Percentiles rank a stretch among this genome's conserved stretches.
Evolutionary conservation across 805 yeast genomes (phyloP).

Genomic region (Ogataea trehaloabstinens): DNA sequence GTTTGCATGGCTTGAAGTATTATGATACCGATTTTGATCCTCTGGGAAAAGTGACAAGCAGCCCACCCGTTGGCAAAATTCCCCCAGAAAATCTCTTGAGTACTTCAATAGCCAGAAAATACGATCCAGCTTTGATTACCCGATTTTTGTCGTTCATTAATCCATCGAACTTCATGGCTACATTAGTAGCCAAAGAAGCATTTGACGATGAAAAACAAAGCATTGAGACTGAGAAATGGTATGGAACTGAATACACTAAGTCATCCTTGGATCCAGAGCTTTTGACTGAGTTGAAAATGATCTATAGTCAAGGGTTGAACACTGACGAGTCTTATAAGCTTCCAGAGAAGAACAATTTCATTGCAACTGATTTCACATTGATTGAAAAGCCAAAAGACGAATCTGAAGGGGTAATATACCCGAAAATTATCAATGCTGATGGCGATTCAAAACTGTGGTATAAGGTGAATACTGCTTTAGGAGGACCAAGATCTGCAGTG

Average conservation of each 20-base stretch:
- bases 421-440: slow-evolving; percentile 56
- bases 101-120: slow-evolving; percentile 51
- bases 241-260: slow-evolving; percentile 76
- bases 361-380: slow-evolving; percentile 69
- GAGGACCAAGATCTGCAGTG: slow-evolving; percentile 82
- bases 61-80: slow-evolving; percentile 32
- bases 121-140: slow-evolving; percentile 51
- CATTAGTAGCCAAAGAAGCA: slow-evolving; percentile 48
- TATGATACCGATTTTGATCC: slow-evolving; percentile 23
- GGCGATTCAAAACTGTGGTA: slow-evolving; percentile 69
- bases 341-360: slow-evolving; percentile 75
- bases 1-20: slow-evolving; percentile 23
- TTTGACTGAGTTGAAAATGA: slow-evolving; percentile 31
- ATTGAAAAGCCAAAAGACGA: slow-evolving; percentile 45
- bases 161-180: slow-evolving; percentile 59
- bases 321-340: slow-evolving; percentile 40
- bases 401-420: slow-evolving; percentile 41
- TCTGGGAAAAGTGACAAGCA: neutral
- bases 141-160: slow-evolving; percentile 49
- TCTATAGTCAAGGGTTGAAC: slow-evolving; percentile 26
- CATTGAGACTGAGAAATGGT: slow-evolving; percentile 69
- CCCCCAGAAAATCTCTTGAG: slow-evolving; percentile 68
- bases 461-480: slow-evolving; percentile 84
- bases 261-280: slow-evolving; percentile 43
- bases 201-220: slow-evolving; percentile 47